Evolutionary conservation across 257 asterid species (phyloP).

Genomic region (Jaltomata sinuosa): DNA sequence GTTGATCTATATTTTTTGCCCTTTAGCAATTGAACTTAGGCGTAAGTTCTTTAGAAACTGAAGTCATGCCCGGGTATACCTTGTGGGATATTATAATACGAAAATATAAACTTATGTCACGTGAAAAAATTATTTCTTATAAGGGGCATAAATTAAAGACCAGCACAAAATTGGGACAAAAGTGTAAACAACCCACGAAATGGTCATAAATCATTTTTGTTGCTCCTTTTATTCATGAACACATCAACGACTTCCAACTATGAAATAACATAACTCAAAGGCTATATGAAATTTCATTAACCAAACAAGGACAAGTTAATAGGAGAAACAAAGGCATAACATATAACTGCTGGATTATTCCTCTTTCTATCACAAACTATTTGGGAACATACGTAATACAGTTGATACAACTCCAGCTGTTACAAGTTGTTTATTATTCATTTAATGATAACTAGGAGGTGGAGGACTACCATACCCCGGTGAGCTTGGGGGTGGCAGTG

Average conservation of each 20-base stretch:
- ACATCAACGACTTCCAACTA: not conserved
- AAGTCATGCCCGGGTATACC: rapidly evolving
- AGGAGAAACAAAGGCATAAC: not conserved
- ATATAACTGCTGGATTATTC: not conserved
- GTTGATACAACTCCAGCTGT: not conserved
- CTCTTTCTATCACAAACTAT: not conserved
- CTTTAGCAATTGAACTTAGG: not conserved
- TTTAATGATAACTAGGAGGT: not conserved
- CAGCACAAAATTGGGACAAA: not conserved
- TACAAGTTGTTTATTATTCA: not conserved
- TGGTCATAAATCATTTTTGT: not conserved
- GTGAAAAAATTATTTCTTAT: not conserved
- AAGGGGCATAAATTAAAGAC: not conserved
- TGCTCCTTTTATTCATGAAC: not conserved
- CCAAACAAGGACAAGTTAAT: not conserved
- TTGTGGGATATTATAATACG: not conserved
- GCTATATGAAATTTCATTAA: not conserved
- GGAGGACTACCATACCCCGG: not conserved
- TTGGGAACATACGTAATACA: not conserved
- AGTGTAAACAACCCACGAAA: not conserved
- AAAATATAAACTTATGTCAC: not conserved
- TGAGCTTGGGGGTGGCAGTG: not conserved
- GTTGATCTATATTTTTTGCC: too few relatives aligned
- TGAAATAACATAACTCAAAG: not conserved
- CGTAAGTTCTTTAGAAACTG: not conserved